Base-by-base conservation (phyloP, 768 basidiomycete species). In the Russula brevipes region DNA sequence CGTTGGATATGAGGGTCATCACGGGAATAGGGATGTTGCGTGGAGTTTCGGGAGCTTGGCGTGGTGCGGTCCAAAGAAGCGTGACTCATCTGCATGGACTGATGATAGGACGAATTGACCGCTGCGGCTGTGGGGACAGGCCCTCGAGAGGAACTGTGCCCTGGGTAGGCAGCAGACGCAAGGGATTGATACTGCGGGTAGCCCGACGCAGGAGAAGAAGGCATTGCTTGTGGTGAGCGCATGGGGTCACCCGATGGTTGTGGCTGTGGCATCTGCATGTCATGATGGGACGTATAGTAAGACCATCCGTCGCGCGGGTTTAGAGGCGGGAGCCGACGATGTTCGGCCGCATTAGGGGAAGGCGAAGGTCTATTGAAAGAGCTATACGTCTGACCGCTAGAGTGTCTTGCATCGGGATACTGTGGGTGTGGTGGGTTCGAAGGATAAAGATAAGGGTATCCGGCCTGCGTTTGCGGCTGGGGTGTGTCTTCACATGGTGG, bases 11-110 rank as follows among this genome's bases (percentile, higher is more conserved):
- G 69, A 24, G 72, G 65, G 30, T 71, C 73, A 62, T 71, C 73
- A 62, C 80, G 83, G 30, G 85, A 77, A 66, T 84, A 87, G 31
- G 81, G 79, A n/a, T 80, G 52, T 31, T 14, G 76, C n/a, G 79
- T 77, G 68, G 72, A 78, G 71, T 44, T 36, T 45, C 73, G 70
- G 11, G 70, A 65, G 12, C n/a, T 49, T 24, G 69, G 63, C 30
- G 61, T 41, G 39, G 60, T 69, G 51, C 71, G 71, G 35, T 68
- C 73, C 42, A 69, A 73, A 11, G 78, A 73, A 7, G 73, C 66
- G 51, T 77, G 78, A 57, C 75, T 71, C 51, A 70, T 60, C 38
- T 46, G 12, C 39, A 59, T 36, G 30, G 57, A n/a, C 11, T 72
- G 69, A 53, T 67, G 68, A n/a, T 67, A 58, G 2, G 61, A 30